Conservation (phyloP, 2,329 filamentous ascomycete genomes). For the Colletotrichum horii region DNA sequence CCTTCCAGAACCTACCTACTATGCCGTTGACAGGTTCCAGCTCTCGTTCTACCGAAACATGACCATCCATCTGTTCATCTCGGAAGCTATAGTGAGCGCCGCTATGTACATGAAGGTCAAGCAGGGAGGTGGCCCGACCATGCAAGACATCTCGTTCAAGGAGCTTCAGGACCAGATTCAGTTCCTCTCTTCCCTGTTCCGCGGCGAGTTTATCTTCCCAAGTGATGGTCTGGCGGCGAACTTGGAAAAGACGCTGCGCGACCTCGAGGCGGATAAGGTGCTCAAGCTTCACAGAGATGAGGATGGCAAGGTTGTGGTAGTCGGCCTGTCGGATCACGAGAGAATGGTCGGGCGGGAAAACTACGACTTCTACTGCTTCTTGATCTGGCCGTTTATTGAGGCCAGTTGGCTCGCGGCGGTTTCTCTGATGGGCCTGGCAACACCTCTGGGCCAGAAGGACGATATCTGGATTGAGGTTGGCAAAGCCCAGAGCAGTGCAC, state of each 20-base stretch:
- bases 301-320: conserved; percentile 60
- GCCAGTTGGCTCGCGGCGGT: conserved; percentile 91
- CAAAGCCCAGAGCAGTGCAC: conserved; percentile 81
- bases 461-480: conserved; percentile 80
- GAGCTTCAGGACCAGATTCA: conserved; percentile 80
- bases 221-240: conserved; percentile 83
- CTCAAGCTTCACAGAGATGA: conserved; percentile 69
- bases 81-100: conserved; percentile 87
- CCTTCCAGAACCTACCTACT: conserved; percentile 89
- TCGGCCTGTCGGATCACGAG: conserved; percentile 81
- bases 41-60: conserved; percentile 98
- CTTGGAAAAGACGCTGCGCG: conserved; percentile 77
- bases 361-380: conserved; percentile 98
- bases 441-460: conserved; percentile 64
- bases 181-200: conserved; percentile 92
- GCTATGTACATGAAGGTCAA: conserved; percentile 93
- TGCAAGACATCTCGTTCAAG: conserved; percentile 78
- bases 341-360: conserved; percentile 85
- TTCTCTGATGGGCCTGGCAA: conserved; percentile 84
- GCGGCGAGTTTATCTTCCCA: conserved; percentile 96
- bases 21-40: conserved; percentile 94
- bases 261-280: conserved; percentile 80
- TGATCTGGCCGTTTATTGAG: conserved; percentile 98
- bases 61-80: conserved; percentile 98
- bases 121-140: conserved; percentile 81